Conservation (phyloP, 352 stramenopile species). For the Globisporangium cylindrosporum region DNA sequence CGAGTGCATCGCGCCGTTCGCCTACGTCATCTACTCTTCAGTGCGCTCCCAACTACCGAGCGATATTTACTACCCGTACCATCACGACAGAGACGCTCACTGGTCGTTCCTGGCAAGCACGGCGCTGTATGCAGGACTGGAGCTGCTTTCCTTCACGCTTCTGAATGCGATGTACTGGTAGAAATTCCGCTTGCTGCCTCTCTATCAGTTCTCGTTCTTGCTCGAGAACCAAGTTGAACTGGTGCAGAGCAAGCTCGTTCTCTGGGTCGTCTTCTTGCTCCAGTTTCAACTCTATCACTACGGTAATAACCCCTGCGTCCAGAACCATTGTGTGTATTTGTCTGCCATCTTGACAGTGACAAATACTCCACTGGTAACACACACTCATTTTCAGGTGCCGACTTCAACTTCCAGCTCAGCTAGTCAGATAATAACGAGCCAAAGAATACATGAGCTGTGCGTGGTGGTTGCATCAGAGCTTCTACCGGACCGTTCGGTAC, state of each 20-base stretch:
- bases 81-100: background rate
- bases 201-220: conserved; percentile 10
- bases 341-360: background rate
- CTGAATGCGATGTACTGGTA: background rate
- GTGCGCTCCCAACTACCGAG: conserved; percentile 15
- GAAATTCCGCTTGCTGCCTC: conserved; percentile 3
- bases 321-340: background rate
- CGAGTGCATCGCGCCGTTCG: conserved; percentile 21
- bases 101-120: background rate
- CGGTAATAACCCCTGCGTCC: background rate
- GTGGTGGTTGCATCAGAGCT: no score
- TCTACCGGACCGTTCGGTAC: no score
- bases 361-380: no score
- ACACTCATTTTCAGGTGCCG: background rate
- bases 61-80: conserved; percentile 13
- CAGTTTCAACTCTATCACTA: conserved; percentile 6
- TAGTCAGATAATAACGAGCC: background rate
- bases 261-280: conserved; percentile 5
- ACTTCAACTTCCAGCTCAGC: background rate
- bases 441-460: no score
- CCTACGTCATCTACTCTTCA: conserved; percentile 14
- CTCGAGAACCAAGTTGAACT: conserved; percentile 6
- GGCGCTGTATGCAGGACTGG: background rate
- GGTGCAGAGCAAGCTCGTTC: conserved; percentile 12
- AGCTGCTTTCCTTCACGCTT: background rate